Conservation (phyloP, 805 yeast genomes). For the Lipomyces spencermartinsiae region DNA sequence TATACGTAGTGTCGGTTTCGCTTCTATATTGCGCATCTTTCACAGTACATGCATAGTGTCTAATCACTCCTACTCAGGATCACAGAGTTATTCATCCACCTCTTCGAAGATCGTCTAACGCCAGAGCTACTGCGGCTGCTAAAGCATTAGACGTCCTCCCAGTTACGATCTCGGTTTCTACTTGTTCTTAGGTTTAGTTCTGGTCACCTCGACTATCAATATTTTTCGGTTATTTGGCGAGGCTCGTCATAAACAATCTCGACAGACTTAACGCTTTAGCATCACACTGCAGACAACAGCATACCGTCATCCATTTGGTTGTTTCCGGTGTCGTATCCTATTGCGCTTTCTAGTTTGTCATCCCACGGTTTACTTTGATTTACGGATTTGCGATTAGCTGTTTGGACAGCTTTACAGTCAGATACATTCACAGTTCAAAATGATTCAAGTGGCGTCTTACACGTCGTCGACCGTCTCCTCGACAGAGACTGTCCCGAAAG, state of each 20-base stretch:
- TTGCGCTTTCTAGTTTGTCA: not conserved
- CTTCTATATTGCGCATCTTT: conserved; percentile 7
- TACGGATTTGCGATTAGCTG: not conserved
- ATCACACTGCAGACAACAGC: conserved; percentile 4
- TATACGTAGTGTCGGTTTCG: not conserved
- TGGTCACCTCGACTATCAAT: conserved; percentile 35
- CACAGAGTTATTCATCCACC: conserved; percentile 9
- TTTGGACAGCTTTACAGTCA: not conserved
- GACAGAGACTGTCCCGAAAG: not conserved
- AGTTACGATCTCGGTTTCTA: conserved; percentile 19
- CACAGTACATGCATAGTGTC: conserved; percentile 1
- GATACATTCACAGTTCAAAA: not conserved
- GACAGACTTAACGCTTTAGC: not conserved
- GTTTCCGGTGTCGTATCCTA: conserved; percentile 8
- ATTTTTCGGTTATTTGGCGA: not conserved
- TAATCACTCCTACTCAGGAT: conserved; percentile 11
- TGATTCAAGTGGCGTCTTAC: conserved; percentile 3
- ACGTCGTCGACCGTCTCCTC: not conserved
- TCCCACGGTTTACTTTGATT: conserved; percentile 4
- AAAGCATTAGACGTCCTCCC: conserved; percentile 11
- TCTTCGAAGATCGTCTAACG: conserved; percentile 20
- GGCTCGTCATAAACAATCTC: not conserved
- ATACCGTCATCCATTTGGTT: not conserved
- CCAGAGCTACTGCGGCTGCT: not conserved
- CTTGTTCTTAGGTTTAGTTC: conserved; percentile 27